Evolutionary conservation across 139 green algal species (phyloP).

Genomic region (Dunaliella sp.): DNA sequence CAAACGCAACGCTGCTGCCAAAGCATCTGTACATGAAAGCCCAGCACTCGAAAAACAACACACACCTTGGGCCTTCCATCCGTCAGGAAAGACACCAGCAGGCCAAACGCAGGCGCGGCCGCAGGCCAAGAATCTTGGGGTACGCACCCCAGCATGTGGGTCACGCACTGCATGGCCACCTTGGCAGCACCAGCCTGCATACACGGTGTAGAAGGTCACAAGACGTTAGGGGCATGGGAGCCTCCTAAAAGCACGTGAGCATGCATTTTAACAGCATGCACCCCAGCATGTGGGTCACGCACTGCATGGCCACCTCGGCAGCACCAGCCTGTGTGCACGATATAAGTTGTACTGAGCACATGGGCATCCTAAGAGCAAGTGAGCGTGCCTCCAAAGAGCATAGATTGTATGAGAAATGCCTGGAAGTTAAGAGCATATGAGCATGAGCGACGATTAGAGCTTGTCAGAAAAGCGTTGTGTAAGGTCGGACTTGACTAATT

Average conservation of each 20-base stretch:
- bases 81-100: constrained; percentile 43
- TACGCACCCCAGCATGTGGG: constrained; percentile 54
- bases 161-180: constrained; percentile 55
- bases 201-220: too few species aligned
- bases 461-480: too few species aligned
- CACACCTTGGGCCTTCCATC: constrained; percentile 75
- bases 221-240: too few species aligned
- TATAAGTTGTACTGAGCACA: too few species aligned
- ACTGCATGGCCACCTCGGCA: constrained; percentile 53
- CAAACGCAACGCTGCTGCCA: not conserved
- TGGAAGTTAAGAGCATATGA: too few species aligned
- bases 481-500: too few species aligned
- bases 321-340: constrained; percentile 43
- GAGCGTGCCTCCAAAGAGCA: too few species aligned
- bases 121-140: constrained; percentile 46
- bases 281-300: constrained; percentile 59
- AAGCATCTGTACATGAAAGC: not conserved
- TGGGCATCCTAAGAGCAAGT: too few species aligned
- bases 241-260: too few species aligned
- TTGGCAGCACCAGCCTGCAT: constrained; percentile 49
- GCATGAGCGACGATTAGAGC: too few species aligned
- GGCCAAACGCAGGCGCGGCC: constrained; percentile 30
- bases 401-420: too few species aligned
- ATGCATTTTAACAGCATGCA: too few species aligned
- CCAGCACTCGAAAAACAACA: constrained; percentile 14